phyloP scores from a whole-genome alignment of 2,329 filamentous ascomycete species.

The Alternaria gaisen region DNA sequence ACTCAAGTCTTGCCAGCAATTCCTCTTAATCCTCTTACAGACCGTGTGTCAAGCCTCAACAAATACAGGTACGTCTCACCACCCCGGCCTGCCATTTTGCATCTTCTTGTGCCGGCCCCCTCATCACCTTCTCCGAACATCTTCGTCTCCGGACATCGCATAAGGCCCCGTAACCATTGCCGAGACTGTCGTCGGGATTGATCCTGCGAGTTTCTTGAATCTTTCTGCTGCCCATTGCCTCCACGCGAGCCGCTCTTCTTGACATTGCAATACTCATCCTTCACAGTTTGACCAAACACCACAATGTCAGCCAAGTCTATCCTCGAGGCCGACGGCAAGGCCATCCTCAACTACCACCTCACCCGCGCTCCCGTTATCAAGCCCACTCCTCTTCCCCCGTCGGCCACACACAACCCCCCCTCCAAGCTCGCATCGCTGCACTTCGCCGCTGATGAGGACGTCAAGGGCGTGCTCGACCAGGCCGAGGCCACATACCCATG shows the following conservation, averaged over 20 bases:
- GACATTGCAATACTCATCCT: constrained; percentile 34
- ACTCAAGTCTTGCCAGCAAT: constrained; percentile 25
- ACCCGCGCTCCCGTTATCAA: constrained; percentile 97
- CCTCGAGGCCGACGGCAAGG: constrained; percentile 99
- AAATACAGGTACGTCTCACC: constrained; percentile 49
- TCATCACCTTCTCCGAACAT: constrained; percentile 29
- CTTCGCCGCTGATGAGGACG: constrained; percentile 87
- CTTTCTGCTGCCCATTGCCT: constrained; percentile 23
- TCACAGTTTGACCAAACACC: constrained; percentile 38
- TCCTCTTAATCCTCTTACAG: constrained; percentile 19
- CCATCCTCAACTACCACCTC: constrained; percentile 99
- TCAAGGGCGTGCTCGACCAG: constrained; percentile 87
- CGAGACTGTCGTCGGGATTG: constrained; percentile 21
- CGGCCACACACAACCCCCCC: constrained; percentile 89
- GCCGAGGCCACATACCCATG: constrained; percentile 97
- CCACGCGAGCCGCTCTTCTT: constrained; percentile 24
- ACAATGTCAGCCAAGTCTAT: constrained; percentile 97
- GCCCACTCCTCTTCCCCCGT: constrained; percentile 87
- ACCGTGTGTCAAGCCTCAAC: constrained; percentile 30
- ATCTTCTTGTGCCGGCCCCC: constrained; percentile 30
- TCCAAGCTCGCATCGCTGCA: constrained; percentile 89
- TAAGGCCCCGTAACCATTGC: constrained; percentile 26
- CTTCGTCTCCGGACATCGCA: constrained; percentile 30
- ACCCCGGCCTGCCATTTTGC: constrained; percentile 14
- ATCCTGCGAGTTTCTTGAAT: constrained; percentile 20